Percentiles rank a stretch among this genome's conserved stretches.
Evolutionary conservation across 306 rosid species (phyloP).

Genomic region (Trifolium subterraneum): DNA sequence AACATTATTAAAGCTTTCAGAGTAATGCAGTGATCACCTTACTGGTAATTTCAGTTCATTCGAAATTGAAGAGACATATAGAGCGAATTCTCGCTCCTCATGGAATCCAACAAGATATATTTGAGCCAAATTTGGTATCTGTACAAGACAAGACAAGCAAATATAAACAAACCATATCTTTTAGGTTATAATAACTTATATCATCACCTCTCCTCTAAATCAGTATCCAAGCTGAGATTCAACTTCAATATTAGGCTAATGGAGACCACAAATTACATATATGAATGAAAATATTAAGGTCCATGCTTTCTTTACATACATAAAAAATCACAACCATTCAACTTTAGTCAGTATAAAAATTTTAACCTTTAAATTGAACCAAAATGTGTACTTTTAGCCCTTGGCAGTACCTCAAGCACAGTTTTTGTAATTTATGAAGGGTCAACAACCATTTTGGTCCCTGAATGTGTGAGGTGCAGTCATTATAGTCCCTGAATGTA

Average conservation of each 20-base stretch:
- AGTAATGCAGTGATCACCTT: constrained; percentile 57
- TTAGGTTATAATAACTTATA: constrained; percentile 13
- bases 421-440: not conserved
- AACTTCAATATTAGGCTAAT: constrained; percentile 24
- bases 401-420: not conserved
- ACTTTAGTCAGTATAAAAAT: not conserved
- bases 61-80: constrained; percentile 90
- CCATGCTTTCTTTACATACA: not conserved
- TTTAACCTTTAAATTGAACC: not conserved
- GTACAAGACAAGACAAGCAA: constrained; percentile 31
- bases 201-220: constrained; percentile 27
- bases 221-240: not conserved
- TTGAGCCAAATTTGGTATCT: constrained; percentile 93
- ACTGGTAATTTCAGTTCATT: constrained; percentile 93
- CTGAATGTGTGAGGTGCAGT: no score
- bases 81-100: constrained; percentile 93
- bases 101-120: constrained; percentile 86
- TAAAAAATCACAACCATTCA: not conserved
- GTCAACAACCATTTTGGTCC: no score
- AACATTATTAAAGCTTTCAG: not conserved
- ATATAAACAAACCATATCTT: constrained; percentile 5
- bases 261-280: constrained; percentile 2
- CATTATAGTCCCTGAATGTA: no score
- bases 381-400: not conserved
- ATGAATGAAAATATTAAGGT: not conserved